Evolutionary conservation across 2,329 filamentous ascomycete species (phyloP).

Genomic region (Colletotrichum sansevieriae): DNA sequence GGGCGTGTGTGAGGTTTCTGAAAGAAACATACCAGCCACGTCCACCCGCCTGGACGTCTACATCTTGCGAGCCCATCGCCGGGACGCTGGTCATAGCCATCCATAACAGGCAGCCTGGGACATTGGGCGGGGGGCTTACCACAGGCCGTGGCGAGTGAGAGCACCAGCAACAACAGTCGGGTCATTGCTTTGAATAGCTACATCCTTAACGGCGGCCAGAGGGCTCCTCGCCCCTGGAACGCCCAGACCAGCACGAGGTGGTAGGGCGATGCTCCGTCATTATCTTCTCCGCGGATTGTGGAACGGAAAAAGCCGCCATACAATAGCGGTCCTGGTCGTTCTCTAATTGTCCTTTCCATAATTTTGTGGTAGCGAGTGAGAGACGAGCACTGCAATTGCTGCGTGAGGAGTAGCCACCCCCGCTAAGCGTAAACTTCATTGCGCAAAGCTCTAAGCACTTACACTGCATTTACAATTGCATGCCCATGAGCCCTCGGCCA

Average conservation of each 20-base stretch:
- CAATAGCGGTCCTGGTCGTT: background rate
- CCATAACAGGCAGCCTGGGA: conserved; percentile 7
- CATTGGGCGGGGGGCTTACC: background rate
- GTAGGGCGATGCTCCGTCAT: conserved; percentile 9
- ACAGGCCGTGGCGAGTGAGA: background rate
- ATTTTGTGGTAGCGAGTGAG: conserved; percentile 3
- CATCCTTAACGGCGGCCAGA: conserved; percentile 26
- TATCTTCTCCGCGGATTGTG: conserved; percentile 4
- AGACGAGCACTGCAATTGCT: background rate
- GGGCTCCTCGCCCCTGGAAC: conserved; percentile 12
- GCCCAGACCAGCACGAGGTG: conserved; percentile 15
- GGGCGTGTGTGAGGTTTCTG: background rate
- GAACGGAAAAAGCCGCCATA: conserved; percentile 6
- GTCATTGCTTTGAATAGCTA: conserved; percentile 34
- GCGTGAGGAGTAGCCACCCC: conserved; percentile 6
- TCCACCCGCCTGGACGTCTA: background rate
- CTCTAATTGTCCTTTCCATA: background rate
- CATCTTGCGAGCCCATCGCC: conserved; percentile 1
- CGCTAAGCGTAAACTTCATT: background rate
- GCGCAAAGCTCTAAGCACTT: background rate
- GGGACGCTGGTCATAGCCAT: background rate
- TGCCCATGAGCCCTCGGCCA: conserved; percentile 30
- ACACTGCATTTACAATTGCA: conserved; percentile 25
- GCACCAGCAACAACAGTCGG: conserved; percentile 6
- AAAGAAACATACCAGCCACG: background rate